Evolutionary conservation across 192 early-diverging fungal genomes (phyloP).

Genomic region (Backusella sp.): DNA sequence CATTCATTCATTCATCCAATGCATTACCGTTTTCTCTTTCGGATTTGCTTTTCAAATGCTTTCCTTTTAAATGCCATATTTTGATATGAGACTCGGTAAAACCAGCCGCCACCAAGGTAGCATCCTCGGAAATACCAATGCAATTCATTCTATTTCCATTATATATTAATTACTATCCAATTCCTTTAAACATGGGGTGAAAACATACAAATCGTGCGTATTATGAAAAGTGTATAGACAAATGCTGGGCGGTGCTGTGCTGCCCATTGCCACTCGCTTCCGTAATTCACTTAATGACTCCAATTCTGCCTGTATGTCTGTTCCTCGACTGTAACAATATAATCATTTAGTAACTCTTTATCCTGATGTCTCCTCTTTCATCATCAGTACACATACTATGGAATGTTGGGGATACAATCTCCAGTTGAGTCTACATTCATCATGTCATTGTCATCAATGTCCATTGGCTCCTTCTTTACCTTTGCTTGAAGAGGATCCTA

Average conservation of each 20-base stretch:
- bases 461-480: conserved; percentile 72
- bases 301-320: conserved; percentile 80
- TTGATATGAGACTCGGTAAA: conserved; percentile 93
- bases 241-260: conserved; percentile 77
- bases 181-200: background rate
- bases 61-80: conserved; percentile 86
- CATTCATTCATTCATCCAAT: background rate
- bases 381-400: conserved; percentile 51
- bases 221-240: conserved; percentile 98
- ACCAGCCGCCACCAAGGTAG: conserved; percentile 81
- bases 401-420: conserved; percentile 60
- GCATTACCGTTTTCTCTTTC: conserved; percentile 5
- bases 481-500: conserved; percentile 71
- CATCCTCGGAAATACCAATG: conserved; percentile 75
- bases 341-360: too few relatives aligned
- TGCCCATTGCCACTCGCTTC: conserved; percentile 68
- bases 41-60: conserved; percentile 54
- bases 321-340: conserved; percentile 57
- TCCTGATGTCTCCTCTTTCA: background rate
- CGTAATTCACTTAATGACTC: conserved; percentile 73
- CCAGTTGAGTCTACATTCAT: conserved; percentile 23
- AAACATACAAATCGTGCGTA: conserved; percentile 61
- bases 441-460: conserved; percentile 47
- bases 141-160: conserved; percentile 69
- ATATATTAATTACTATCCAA: background rate